Percentiles rank a stretch among this genome's conserved stretches.
Conservation (phyloP, 176 grass and related monocot genomes). For the Eragrostis nindensis region DNA sequence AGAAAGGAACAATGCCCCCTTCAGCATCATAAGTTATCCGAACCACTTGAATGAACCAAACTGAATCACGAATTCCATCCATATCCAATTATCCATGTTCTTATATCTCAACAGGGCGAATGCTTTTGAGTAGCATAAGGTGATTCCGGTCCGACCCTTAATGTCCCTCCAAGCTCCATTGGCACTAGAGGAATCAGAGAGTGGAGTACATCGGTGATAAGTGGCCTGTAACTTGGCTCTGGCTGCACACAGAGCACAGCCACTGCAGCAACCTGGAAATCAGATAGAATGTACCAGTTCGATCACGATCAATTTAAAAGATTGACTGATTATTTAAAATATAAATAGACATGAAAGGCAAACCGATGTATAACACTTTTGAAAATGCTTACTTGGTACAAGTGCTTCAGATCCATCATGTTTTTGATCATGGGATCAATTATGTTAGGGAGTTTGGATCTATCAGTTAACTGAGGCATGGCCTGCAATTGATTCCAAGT, state of each 20-base stretch:
- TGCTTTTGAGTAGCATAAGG: conserved; percentile 22
- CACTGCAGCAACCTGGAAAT: conserved; percentile 85
- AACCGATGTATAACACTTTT: neutral
- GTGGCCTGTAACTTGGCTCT: conserved; percentile 92
- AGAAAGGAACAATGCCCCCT: conserved; percentile 18
- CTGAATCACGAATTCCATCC: neutral
- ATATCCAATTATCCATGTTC: neutral
- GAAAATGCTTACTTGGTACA: conserved; percentile 77
- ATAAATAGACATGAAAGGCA: neutral
- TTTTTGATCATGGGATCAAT: conserved; percentile 89
- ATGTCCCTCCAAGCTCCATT: conserved; percentile 81
- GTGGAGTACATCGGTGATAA: conserved; percentile 94
- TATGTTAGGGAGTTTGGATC: conserved; percentile 94
- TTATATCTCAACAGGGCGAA: conserved; percentile 39
- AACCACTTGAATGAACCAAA: conserved; percentile 20
- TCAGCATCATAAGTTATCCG: conserved; percentile 37
- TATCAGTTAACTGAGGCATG: conserved; percentile 98
- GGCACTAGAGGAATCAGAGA: conserved; percentile 91
- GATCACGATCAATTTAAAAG: neutral
- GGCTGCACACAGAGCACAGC: conserved; percentile 91
- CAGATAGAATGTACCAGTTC: neutral
- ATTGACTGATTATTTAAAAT: conserved; percentile 20
- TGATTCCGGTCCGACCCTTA: conserved; percentile 49
- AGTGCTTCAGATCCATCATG: conserved; percentile 91
- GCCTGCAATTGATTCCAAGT: conserved; percentile 57